These are phyloP conservation scores for Gaeumannomyces tritici DNA, from an alignment of 2,329 filamentous ascomycete species.

Conservation along the genomic window DNA sequence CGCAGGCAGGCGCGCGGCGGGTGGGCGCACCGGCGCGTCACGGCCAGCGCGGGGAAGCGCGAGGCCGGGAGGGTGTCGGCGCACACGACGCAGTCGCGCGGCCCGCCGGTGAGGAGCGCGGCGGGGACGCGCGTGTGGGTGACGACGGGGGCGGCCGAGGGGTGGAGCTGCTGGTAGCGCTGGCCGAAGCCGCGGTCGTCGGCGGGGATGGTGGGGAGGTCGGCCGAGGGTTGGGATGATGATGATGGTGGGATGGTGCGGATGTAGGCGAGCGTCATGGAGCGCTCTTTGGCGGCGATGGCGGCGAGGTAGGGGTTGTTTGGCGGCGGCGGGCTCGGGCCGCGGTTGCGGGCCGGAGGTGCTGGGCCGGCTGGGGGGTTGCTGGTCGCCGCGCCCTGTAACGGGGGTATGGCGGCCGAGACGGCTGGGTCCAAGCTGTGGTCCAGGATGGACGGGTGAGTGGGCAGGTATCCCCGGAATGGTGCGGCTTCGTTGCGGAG, in stretches of 20 bases:
- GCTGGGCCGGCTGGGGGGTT: not conserved
- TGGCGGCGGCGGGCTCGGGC: not conserved
- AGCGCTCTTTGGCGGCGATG: conserved; percentile 20
- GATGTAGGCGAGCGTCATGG: conserved; percentile 20
- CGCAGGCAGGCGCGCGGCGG: conserved; percentile 21
- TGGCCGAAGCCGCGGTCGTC: conserved; percentile 20
- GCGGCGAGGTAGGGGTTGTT: conserved; percentile 20
- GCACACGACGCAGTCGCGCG: conserved; percentile 26
- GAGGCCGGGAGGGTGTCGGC: conserved; percentile 18
- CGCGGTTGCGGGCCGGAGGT: not conserved
- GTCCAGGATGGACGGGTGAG: not conserved
- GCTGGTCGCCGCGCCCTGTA: not conserved
- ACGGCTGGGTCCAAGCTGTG: not conserved
- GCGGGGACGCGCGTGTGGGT: conserved; percentile 18
- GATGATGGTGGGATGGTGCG: conserved; percentile 12
- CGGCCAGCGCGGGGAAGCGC: conserved; percentile 21
- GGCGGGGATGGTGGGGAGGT: not conserved
- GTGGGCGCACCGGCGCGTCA: conserved; percentile 24
- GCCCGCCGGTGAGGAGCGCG: conserved; percentile 11
- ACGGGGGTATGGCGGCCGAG: not conserved
- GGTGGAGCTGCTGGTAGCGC: conserved; percentile 19
- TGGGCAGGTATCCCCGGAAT: not conserved
- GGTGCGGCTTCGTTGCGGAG: not conserved
- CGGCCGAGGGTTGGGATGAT: not conserved
- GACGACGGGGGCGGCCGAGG: conserved; percentile 14